Percentiles rank a stretch among this genome's conserved stretches.
Conservation (phyloP, 495 filamentous ascomycete species). For the Copromyces sp. region DNA sequence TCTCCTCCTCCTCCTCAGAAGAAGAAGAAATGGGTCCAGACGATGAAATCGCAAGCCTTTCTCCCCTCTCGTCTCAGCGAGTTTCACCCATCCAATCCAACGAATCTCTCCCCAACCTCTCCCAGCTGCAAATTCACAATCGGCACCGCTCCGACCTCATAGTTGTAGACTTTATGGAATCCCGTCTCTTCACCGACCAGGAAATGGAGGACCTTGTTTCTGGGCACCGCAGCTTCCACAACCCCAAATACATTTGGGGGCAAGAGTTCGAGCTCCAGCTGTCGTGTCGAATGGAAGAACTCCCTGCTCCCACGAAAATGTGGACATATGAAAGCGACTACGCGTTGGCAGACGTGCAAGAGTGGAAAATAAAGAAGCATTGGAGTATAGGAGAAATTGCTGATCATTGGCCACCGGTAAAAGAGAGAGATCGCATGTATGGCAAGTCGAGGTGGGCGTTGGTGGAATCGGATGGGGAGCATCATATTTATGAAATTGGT, state of each 20-base stretch:
- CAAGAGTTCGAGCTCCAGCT: not conserved
- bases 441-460: not conserved
- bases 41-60: not conserved
- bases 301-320: too few species aligned
- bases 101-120: not conserved
- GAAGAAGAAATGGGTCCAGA: too few species aligned
- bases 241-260: not conserved
- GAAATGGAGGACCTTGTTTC: not conserved
- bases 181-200: not conserved
- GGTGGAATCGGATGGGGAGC: not conserved
- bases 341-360: not conserved
- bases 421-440: not conserved
- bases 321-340: not conserved
- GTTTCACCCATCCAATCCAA: not conserved
- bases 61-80: not conserved
- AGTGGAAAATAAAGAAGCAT: not conserved
- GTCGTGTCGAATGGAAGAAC: too few species aligned
- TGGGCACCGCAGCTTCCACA: not conserved
- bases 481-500: not conserved
- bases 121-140: not conserved
- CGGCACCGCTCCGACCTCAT: not conserved
- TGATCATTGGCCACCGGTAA: not conserved
- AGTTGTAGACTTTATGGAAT: not conserved
- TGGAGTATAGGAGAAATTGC: not conserved
- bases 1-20: too few species aligned